These are phyloP conservation scores for Sarocladium kiliense DNA, from an alignment of 2,329 filamentous ascomycete species.

Conservation along the genomic window DNA sequence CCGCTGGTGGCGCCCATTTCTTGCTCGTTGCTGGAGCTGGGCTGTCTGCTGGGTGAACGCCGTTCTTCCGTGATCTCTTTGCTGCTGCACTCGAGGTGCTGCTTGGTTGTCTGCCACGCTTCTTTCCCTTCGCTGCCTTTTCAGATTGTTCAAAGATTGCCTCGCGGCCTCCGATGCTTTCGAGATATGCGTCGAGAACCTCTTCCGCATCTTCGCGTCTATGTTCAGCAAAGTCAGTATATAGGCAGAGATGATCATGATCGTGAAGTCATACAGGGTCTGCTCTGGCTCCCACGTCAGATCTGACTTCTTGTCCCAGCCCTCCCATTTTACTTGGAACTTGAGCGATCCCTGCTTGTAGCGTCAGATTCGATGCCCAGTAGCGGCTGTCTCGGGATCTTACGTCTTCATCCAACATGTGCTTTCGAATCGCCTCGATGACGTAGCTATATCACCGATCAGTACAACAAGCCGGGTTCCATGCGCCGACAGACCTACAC, in stretches of 20 bases:
- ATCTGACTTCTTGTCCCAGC: constrained; percentile 65
- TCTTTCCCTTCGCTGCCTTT: constrained; percentile 48
- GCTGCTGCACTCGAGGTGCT: constrained; percentile 28
- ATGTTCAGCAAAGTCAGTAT: not conserved
- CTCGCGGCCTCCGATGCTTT: constrained; percentile 57
- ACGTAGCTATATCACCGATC: constrained; percentile 49
- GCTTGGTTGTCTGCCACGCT: constrained; percentile 47
- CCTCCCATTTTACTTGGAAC: constrained; percentile 78
- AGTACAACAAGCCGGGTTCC: constrained; percentile 15
- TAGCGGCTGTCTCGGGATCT: constrained; percentile 14
- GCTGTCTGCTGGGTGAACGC: constrained; percentile 42
- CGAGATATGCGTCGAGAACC: constrained; percentile 60
- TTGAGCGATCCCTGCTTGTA: constrained; percentile 41
- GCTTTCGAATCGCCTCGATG: constrained; percentile 67
- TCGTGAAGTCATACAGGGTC: constrained; percentile 44
- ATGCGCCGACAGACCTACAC: constrained; percentile 30
- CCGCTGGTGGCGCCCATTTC: constrained; percentile 62
- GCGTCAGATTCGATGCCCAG: not conserved
- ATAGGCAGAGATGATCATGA: not conserved
- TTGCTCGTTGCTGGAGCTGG: constrained; percentile 40
- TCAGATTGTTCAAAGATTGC: constrained; percentile 46
- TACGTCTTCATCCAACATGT: constrained; percentile 56
- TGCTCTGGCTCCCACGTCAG: constrained; percentile 75
- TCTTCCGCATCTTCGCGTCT: constrained; percentile 48
- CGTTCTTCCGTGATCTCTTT: constrained; percentile 44